These are phyloP conservation scores for Fusarium sp. DNA, from an alignment of 2,329 filamentous ascomycete genomes.

Conservation along the genomic window DNA sequence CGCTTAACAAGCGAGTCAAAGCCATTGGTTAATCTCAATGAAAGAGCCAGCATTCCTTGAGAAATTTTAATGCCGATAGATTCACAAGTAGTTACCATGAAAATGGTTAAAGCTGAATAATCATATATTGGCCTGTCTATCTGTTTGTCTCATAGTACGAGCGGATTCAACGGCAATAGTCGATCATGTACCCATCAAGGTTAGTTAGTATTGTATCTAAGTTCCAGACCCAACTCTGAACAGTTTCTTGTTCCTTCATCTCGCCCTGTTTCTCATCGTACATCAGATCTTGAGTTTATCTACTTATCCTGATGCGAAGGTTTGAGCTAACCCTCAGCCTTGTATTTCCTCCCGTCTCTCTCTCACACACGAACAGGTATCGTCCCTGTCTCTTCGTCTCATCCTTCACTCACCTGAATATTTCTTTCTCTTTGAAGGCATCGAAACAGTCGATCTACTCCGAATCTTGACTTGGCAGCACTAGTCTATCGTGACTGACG, in stretches of 20 bases:
- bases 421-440: constrained; percentile 25
- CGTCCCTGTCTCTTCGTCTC: constrained; percentile 39
- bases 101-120: not conserved
- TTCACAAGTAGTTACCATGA: not conserved
- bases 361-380: constrained; percentile 26
- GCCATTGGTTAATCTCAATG: not conserved
- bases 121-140: not conserved
- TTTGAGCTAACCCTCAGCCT: constrained; percentile 7
- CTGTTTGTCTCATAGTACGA: not conserved
- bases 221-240: not conserved
- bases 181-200: not conserved
- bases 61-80: not conserved
- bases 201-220: not conserved
- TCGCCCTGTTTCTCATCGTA: constrained; percentile 6
- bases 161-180: not conserved
- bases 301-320: not conserved
- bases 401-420: constrained; percentile 10
- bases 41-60: not conserved
- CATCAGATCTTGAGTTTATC: constrained; percentile 22
- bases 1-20: not conserved
- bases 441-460: constrained; percentile 19
- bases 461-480: constrained; percentile 1
- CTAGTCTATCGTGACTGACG: constrained; percentile 8
- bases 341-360: constrained; percentile 22
- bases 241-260: not conserved